These are phyloP conservation scores for Xylaria sp. DNA, from an alignment of 2,329 filamentous ascomycete genomes.

Conservation along the genomic window DNA sequence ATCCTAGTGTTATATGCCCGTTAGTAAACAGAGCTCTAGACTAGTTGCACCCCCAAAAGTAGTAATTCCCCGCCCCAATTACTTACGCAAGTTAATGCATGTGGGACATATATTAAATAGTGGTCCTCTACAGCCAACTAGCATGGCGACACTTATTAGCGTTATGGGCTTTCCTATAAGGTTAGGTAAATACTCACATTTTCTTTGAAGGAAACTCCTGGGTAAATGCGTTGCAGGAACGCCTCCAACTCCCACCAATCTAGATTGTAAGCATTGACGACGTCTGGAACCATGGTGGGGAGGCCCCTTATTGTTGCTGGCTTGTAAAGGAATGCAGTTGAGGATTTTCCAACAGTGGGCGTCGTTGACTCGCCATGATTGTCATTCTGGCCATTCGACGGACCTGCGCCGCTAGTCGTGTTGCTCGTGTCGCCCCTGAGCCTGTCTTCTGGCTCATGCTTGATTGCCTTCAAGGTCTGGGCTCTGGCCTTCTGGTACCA, in stretches of 20 bases:
- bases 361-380: not conserved
- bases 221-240: constrained; percentile 18
- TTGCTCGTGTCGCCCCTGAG: constrained; percentile 13
- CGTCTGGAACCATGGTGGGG: constrained; percentile 3
- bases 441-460: not conserved
- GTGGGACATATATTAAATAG: constrained; percentile 31
- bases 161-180: not conserved
- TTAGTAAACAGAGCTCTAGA: not conserved
- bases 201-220: constrained; percentile 22
- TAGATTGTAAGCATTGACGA: constrained; percentile 27
- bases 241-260: constrained; percentile 26
- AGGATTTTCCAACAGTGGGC: constrained; percentile 6
- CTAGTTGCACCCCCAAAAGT: not conserved
- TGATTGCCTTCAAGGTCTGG: constrained; percentile 18
- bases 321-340: constrained; percentile 27
- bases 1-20: not conserved
- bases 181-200: constrained; percentile 13
- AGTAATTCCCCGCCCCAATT: not conserved
- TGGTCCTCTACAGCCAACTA: constrained; percentile 24
- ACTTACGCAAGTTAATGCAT: constrained; percentile 17
- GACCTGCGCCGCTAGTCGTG: not conserved
- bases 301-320: constrained; percentile 15
- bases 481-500: constrained; percentile 30
- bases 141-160: constrained; percentile 13
- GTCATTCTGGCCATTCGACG: constrained; percentile 4